Conservation (phyloP, 1,284 basidiomycete genomes). For the Puccinia polysora region DNA sequence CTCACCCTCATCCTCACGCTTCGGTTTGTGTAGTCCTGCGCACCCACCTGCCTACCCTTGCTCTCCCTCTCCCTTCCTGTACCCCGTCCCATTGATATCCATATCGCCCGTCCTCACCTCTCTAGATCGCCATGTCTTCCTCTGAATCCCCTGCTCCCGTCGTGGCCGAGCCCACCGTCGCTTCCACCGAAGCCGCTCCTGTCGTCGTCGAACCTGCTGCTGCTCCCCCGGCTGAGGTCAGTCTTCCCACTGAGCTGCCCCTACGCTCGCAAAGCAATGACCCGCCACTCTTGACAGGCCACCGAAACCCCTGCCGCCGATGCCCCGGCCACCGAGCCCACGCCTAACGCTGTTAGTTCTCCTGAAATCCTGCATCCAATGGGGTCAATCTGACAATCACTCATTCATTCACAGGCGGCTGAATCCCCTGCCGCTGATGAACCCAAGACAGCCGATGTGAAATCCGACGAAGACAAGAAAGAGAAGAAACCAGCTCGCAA, state of each 20-base stretch:
- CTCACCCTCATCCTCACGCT: too few species aligned
- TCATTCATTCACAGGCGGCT: background rate
- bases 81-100: too few species aligned
- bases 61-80: too few species aligned
- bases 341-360: background rate
- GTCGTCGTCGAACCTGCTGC: background rate
- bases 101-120: too few species aligned
- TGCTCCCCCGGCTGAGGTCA: constrained; percentile 10
- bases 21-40: too few species aligned
- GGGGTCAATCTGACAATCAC: background rate
- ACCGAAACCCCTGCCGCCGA: background rate
- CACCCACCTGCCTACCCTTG: too few species aligned
- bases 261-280: background rate
- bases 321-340: background rate
- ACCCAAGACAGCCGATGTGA: too few species aligned
- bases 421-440: background rate
- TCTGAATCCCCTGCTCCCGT: background rate
- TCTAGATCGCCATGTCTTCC: background rate
- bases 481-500: constrained; percentile 39
- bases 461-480: constrained; percentile 38
- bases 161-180: background rate
- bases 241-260: background rate
- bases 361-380: background rate
- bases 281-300: background rate
- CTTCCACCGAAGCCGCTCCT: background rate